Conservation (phyloP, 176 grass and related monocot species). For the Coix lacrymajobi region DNA sequence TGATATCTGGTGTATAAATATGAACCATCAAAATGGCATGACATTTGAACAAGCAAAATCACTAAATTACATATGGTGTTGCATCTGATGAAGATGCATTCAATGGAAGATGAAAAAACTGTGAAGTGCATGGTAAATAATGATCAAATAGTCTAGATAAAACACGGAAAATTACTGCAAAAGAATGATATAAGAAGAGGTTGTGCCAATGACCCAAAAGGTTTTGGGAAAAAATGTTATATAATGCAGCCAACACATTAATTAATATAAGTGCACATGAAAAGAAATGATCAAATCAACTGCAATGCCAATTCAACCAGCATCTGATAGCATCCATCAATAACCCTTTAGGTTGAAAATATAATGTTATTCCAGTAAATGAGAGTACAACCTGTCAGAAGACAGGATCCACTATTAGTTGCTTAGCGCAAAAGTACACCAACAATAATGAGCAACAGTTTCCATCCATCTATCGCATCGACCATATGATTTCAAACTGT, state of each 20-base stretch:
- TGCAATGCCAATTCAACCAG: background rate
- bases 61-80: background rate
- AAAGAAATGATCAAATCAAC: background rate
- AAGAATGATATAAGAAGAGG: background rate
- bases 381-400: constrained; percentile 13
- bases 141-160: background rate
- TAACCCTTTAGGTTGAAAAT: background rate
- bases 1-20: too few relatives aligned
- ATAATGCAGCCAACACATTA: background rate
- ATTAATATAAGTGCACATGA: background rate
- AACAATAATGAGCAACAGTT: constrained; percentile 5
- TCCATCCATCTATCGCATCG: background rate
- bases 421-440: constrained; percentile 12
- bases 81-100: background rate
- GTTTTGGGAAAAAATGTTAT: background rate
- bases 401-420: background rate
- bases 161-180: background rate
- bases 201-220: background rate
- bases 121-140: background rate
- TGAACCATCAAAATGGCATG: background rate
- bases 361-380: constrained; percentile 4
- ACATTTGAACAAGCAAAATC: background rate
- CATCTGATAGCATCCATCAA: background rate
- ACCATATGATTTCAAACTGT: background rate
- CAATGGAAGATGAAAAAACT: background rate